Base-by-base conservation (phyloP, 2,329 filamentous ascomycete genomes). In the Pseudocercospora fijiensis region DNA sequence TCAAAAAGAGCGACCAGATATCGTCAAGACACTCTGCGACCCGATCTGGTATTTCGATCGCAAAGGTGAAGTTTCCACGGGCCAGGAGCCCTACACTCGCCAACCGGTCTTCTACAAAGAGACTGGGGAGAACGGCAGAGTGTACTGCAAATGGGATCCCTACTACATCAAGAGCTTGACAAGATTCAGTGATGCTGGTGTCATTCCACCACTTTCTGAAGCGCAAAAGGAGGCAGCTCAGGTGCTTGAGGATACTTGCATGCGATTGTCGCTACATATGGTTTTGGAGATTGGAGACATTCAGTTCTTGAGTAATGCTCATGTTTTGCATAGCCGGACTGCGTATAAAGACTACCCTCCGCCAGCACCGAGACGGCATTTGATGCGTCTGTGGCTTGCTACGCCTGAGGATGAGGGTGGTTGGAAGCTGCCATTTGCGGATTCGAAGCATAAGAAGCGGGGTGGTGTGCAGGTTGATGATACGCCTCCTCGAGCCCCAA, bases 21-120 rank as follows among this genome's bases (percentile, higher is more conserved):
- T 96, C 1, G 88, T 91, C 0, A 86, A 90, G 75, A 83, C 88
- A 5, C 81, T 96, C 59, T 89, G 90, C 0, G 79, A 88, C 75
- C 91, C 92, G 0, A 86, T 92, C 67, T 96, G 92, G 92, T 95
- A 96, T 80, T 94, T 96, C 76, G 92, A 96, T 78, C 88, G 92
- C 60, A 96, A 96, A 80, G 92, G 92, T 10, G 92, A 96, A 80
- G 86, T 85, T 0, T 90, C 87, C 22, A 79, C 82, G 13, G 91
- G 90, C 11, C 84, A 96, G 77, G 86, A 93, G 60, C 72, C 69
- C n/a, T 75, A 71, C 57, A 71, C 68, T 27, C 62, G 65, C 49
- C 71, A 70, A 53, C 69, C 69, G 5, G 85, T 96, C 18, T 86
- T 95, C 71, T 96, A 93, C 76, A 80, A 92, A 3, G 91, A 96